Evolutionary conservation across 148 eudicot species (phyloP).

Genomic region (Rhododendron molle): DNA sequence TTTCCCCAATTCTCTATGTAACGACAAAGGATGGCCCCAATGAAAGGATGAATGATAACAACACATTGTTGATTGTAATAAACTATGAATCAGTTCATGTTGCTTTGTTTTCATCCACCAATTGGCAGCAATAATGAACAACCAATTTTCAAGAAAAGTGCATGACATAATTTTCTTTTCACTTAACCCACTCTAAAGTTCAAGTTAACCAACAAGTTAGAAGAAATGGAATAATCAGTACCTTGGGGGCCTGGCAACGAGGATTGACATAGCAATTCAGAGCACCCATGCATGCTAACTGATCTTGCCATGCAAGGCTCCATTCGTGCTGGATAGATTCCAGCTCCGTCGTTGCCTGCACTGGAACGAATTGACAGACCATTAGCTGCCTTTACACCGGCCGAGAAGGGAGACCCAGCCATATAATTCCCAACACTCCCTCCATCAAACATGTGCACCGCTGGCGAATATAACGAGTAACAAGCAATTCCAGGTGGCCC

Average conservation of each 20-base stretch:
- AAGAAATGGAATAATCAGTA: slow-evolving; percentile 21
- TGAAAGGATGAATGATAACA: background rate
- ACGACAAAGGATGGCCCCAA: background rate
- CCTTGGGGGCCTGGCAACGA: slow-evolving; percentile 46
- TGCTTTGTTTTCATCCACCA: background rate
- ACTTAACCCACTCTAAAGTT: slow-evolving; percentile 1
- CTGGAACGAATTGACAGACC: slow-evolving; percentile 36
- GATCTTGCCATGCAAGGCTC: slow-evolving; percentile 85
- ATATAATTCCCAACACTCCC: slow-evolving; percentile 33
- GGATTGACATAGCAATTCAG: slow-evolving; percentile 55
- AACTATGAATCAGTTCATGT: background rate
- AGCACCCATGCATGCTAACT: slow-evolving; percentile 78
- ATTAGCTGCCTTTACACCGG: slow-evolving; percentile 51
- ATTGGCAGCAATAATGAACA: background rate
- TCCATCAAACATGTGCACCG: slow-evolving; percentile 50
- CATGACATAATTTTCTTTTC: background rate
- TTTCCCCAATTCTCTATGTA: background rate
- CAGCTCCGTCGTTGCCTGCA: slow-evolving; percentile 22
- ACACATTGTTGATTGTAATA: background rate
- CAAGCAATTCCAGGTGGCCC: slow-evolving; percentile 75
- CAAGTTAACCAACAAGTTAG: background rate
- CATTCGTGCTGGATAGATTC: slow-evolving; percentile 21
- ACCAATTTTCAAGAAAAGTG: background rate
- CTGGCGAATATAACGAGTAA: slow-evolving; percentile 63
- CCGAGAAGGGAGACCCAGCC: slow-evolving; percentile 62